Percentiles rank a stretch among this genome's conserved stretches.
phyloP scores from a whole-genome alignment of 2,329 filamentous ascomycete species.

The Colletotrichum sp. region DNA sequence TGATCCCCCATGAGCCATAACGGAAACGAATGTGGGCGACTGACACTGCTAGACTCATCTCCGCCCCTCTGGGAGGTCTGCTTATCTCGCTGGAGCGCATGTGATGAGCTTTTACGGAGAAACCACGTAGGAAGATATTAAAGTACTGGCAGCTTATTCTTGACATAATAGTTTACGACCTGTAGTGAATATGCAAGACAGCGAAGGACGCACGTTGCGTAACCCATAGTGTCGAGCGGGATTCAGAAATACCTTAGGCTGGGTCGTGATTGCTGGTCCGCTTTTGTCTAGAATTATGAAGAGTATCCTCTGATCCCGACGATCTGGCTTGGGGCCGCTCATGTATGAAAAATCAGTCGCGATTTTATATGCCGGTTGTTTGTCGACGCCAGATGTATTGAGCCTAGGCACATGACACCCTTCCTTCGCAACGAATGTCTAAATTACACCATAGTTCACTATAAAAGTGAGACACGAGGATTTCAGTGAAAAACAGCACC shows the following conservation, averaged over 20 bases:
- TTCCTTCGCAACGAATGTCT: neutral
- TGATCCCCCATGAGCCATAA: neutral
- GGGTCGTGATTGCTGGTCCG: neutral
- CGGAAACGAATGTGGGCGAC: neutral
- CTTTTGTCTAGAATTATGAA: neutral
- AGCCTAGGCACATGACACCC: accelerated
- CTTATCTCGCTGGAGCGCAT: neutral
- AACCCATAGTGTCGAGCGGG: neutral
- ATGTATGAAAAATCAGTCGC: too few relatives aligned
- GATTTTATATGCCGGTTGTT: neutral
- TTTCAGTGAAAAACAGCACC: neutral
- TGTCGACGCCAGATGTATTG: neutral
- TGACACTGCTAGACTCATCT: too few relatives aligned
- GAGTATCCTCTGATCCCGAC: too few relatives aligned
- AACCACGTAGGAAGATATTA: neutral
- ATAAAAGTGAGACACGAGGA: neutral
- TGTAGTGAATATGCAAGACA: neutral
- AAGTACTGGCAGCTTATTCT: neutral
- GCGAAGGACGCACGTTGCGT: neutral
- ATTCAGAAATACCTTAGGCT: neutral
- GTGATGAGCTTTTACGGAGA: neutral
- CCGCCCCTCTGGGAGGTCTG: neutral
- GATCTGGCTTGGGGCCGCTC: too few relatives aligned
- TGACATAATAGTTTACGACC: neutral
- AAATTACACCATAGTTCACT: neutral